phyloP scores from a whole-genome alignment of 345 rosid genomes.

The Bruguiera gymnorhiza region DNA sequence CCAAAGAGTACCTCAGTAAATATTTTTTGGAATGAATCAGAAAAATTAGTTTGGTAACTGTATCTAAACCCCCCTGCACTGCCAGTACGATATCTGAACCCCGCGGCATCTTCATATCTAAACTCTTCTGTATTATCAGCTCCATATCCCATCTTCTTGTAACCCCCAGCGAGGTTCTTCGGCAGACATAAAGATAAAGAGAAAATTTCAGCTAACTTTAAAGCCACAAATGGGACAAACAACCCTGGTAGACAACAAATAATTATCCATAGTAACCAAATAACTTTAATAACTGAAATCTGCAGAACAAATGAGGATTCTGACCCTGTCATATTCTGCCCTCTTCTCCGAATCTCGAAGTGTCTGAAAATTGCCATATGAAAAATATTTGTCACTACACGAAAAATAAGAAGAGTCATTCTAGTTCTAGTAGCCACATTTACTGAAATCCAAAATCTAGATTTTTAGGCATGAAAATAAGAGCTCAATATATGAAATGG shows the following conservation, averaged over 20 bases:
- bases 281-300: neutral
- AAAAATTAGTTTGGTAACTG: conserved; percentile 57
- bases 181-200: conserved; percentile 8
- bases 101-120: conserved; percentile 17
- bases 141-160: conserved; percentile 45
- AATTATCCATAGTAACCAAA: neutral
- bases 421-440: neutral
- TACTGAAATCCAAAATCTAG: neutral
- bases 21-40: conserved; percentile 79
- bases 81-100: conserved; percentile 30
- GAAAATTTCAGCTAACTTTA: conserved; percentile 13
- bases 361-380: conserved; percentile 42
- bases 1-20: conserved; percentile 66
- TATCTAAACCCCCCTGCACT: conserved; percentile 52
- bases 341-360: conserved; percentile 63
- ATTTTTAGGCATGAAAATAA: neutral
- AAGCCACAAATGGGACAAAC: neutral
- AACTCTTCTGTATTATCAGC: conserved; percentile 20
- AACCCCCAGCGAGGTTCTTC: conserved; percentile 44
- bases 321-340: conserved; percentile 66
- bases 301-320: neutral
- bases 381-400: conserved; percentile 5
- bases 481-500: neutral
- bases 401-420: neutral
- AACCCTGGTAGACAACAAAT: neutral